These are phyloP conservation scores for Zygoascus bituminiphila DNA, from an alignment of 805 yeast genomes.

Conservation along the genomic window DNA sequence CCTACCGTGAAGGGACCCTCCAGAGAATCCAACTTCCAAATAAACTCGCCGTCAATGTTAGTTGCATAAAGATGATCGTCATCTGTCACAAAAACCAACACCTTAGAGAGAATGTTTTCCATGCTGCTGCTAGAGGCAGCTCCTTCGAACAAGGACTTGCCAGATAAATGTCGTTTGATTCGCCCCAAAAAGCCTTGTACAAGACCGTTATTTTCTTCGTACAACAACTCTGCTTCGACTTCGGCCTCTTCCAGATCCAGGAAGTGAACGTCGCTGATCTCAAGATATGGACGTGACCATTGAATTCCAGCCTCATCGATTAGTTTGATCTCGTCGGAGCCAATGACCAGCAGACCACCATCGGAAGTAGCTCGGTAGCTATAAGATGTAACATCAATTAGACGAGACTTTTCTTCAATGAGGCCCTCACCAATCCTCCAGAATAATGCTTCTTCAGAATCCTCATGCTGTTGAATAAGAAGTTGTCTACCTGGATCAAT, in stretches of 20 bases:
- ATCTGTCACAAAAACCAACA: neutral
- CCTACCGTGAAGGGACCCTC: slow-evolving; percentile 2
- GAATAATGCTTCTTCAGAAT: neutral
- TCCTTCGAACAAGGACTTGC: slow-evolving; percentile 11
- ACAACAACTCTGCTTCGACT: slow-evolving; percentile 21
- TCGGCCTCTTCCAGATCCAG: slow-evolving; percentile 20
- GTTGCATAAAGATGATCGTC: slow-evolving; percentile 5
- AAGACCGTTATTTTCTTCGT: slow-evolving; percentile 23
- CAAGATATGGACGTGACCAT: neutral
- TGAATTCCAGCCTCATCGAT: neutral
- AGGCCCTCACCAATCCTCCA: neutral
- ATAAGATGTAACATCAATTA: neutral
- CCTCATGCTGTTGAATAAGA: neutral
- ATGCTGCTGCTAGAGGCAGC: slow-evolving; percentile 8
- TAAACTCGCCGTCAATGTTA: slow-evolving; percentile 11
- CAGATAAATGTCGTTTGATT: slow-evolving; percentile 18
- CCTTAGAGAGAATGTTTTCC: neutral
- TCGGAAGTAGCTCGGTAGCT: neutral
- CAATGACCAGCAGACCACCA: neutral
- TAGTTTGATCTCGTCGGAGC: neutral
- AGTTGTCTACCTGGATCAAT: neutral
- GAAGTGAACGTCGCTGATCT: slow-evolving; percentile 7
- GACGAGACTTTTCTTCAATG: neutral
- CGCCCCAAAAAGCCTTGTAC: slow-evolving; percentile 23
- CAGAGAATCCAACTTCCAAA: neutral